Evolutionary conservation across 1,139 yeast genomes (phyloP).

Genomic region (Hansenula sp.): DNA sequence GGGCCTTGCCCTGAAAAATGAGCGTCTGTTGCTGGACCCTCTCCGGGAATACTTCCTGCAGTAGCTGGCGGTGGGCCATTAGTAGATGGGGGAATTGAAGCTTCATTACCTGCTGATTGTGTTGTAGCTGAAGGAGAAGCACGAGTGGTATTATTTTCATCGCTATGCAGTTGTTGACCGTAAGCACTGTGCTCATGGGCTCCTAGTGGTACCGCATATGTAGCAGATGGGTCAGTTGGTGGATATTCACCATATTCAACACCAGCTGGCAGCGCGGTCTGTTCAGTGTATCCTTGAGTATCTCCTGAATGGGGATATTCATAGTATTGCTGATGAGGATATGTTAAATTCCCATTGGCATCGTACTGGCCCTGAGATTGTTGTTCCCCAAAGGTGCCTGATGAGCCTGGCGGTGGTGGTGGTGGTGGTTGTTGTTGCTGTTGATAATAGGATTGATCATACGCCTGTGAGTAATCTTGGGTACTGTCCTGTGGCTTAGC

Average conservation of each 20-base stretch:
- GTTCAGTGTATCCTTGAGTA: neutral
- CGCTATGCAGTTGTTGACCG: neutral
- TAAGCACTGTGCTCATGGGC: neutral
- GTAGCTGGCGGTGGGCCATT: neutral
- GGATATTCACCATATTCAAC: constrained; percentile 1
- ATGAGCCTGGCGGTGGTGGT: constrained; percentile 1
- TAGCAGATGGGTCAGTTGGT: neutral
- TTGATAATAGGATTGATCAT: constrained; percentile 1
- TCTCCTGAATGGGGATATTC: neutral
- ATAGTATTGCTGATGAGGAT: neutral
- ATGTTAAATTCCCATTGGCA: neutral
- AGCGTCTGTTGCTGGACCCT: neutral
- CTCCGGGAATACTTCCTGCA: neutral
- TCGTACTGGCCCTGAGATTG: neutral
- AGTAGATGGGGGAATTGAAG: neutral
- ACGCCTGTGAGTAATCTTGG: neutral
- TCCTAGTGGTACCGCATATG: neutral
- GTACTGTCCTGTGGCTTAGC: neutral
- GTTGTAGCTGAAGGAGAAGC: no score
- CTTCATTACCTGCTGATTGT: no score
- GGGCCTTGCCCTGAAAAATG: constrained; percentile 2
- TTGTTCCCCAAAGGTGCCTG: constrained; percentile 1
- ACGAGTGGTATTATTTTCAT: no score
- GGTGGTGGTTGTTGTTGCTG: neutral
- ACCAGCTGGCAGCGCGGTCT: neutral